Conservation (phyloP, 805 yeast species). For the Pichia paraexigua region DNA sequence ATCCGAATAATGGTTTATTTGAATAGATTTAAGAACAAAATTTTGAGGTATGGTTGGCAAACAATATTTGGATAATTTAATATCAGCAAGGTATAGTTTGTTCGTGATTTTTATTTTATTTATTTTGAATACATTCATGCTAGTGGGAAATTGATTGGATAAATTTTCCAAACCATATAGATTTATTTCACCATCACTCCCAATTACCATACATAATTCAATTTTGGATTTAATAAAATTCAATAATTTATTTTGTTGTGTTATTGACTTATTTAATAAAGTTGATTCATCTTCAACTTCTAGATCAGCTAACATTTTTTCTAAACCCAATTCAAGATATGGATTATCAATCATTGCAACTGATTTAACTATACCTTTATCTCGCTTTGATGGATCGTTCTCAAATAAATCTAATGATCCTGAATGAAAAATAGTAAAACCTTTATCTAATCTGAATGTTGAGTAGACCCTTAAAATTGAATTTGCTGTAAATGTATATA, state of each 20-base stretch:
- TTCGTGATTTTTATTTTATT: constrained; percentile 15
- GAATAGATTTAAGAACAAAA: constrained; percentile 21
- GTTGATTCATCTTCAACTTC: constrained; percentile 9
- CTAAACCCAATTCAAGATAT: constrained; percentile 25
- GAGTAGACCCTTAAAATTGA: constrained; percentile 60
- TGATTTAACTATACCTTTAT: constrained; percentile 14
- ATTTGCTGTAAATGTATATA: constrained; percentile 62
- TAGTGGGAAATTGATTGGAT: constrained; percentile 39
- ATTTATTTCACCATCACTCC: constrained; percentile 33
- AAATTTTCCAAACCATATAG: constrained; percentile 45
- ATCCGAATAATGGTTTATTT: constrained; percentile 11
- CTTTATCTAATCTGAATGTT: constrained; percentile 51
- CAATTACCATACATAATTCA: constrained; percentile 37
- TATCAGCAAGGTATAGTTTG: constrained; percentile 11
- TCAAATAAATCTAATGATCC: constrained; percentile 36
- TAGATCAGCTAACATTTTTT: constrained; percentile 15
- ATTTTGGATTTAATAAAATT: constrained; percentile 22
- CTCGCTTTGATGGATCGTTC: constrained; percentile 7
- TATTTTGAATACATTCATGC: constrained; percentile 36
- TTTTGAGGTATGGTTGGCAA: constrained; percentile 24
- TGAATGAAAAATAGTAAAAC: constrained; percentile 49
- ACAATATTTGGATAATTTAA: constrained; percentile 22
- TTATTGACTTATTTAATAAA: not conserved
- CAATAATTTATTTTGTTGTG: constrained; percentile 17
- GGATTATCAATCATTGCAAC: constrained; percentile 32